Percentiles rank a stretch among this genome's conserved stretches.
Conservation (phyloP, 2,329 filamentous ascomycete genomes). For the Neonectria punicea region DNA sequence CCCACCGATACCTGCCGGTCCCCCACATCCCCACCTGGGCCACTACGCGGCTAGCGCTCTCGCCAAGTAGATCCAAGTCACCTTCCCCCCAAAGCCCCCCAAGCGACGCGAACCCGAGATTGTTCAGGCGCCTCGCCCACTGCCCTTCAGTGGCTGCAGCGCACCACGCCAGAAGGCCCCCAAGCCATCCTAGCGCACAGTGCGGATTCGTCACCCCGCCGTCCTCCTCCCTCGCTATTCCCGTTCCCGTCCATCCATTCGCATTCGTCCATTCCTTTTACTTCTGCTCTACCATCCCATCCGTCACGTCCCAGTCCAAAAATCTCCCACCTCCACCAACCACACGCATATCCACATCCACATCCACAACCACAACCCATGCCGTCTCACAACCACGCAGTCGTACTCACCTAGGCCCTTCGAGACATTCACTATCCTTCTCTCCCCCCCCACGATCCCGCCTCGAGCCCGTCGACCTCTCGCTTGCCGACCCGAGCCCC, state of each 20-base stretch:
- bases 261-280: conserved; percentile 37
- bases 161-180: conserved; percentile 29
- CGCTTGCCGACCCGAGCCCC: conserved; percentile 20
- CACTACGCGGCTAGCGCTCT: conserved; percentile 39
- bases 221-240: conserved; percentile 32
- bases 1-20: conserved; percentile 30
- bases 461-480: conserved; percentile 12
- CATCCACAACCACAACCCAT: conserved; percentile 32
- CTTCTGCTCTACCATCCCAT: conserved; percentile 32
- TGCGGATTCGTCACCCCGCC: conserved; percentile 28
- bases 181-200: conserved; percentile 34
- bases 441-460: neutral
- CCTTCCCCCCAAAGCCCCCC: conserved; percentile 11
- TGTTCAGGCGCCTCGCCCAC: conserved; percentile 22
- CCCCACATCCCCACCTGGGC: conserved; percentile 28
- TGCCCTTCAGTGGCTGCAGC: conserved; percentile 26
- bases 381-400: conserved; percentile 31
- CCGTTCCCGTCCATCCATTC: conserved; percentile 43
- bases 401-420: conserved; percentile 25
- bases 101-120: neutral
- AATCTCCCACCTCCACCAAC: conserved; percentile 43
- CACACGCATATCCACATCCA: conserved; percentile 15
- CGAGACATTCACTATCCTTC: conserved; percentile 12
- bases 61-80: conserved; percentile 37
- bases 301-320: conserved; percentile 39